Evolutionary conservation across 805 yeast genomes (phyloP).

Genomic region (Candida ulmi): DNA sequence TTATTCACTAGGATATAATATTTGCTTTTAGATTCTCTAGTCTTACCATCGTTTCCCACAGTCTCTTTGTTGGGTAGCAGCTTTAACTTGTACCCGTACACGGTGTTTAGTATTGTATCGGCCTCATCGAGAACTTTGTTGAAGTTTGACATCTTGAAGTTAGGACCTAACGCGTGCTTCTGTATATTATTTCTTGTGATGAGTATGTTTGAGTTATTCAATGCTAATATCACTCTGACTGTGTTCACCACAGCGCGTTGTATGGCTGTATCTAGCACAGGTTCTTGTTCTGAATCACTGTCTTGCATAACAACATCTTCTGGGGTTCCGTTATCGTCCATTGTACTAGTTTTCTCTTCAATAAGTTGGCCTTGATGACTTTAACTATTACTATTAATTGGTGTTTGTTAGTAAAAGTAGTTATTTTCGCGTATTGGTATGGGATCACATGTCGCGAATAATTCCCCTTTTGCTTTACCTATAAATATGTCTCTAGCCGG

Average conservation of each 20-base stretch:
- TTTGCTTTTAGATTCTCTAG: constrained; percentile 4
- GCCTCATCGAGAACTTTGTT: constrained; percentile 4
- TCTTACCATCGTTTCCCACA: constrained; percentile 6
- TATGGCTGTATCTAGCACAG: background rate
- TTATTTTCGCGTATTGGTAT: no score
- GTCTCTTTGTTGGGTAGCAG: constrained; percentile 13
- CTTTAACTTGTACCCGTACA: constrained; percentile 4
- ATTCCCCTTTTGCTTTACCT: no score
- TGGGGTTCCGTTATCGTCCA: background rate
- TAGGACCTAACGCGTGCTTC: constrained; percentile 8
- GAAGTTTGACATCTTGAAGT: constrained; percentile 5
- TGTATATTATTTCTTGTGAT: constrained; percentile 9
- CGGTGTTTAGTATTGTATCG: constrained; percentile 2
- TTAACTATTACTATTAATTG: no score
- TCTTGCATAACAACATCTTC: background rate
- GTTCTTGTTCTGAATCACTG: background rate
- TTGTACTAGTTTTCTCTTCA: no score
- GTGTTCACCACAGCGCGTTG: constrained; percentile 4
- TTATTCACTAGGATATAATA: constrained; percentile 15
- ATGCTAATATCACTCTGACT: constrained; percentile 7
- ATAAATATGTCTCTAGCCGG: no score
- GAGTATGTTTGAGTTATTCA: constrained; percentile 7
- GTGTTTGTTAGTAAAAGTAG: no score
- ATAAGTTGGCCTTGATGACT: no score
- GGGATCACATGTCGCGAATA: no score